Base-by-base conservation (phyloP, 768 basidiomycete species). In the Termitomyces sp. region DNA sequence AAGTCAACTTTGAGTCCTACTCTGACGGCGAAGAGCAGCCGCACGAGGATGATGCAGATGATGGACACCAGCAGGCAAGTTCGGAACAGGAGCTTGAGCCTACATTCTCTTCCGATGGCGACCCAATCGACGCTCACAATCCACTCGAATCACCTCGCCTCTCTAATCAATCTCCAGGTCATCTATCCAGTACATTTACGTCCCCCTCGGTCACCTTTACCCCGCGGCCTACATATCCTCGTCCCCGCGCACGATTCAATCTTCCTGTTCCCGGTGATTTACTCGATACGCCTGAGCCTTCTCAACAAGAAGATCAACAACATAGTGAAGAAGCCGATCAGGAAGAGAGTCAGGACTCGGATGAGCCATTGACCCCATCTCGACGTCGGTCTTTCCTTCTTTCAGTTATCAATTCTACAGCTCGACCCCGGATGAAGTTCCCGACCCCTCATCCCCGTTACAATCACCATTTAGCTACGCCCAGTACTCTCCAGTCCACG, bases 351-450 rank as follows among this genome's bases (percentile, higher is more conserved):
- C 44, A 69, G 11, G 67, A 73, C 45, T 73, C 70, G 2, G 77
- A 75, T 16, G 70, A 85, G 44, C 81, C 81, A 3, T 71, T 86
- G 46, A 94, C 91, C 2, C 92, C 91, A 2, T 84, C 87, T 13
- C 87, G 89, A 62, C 86, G 90, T 44, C 85, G 86, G 16, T 92
- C 90, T 1, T 94, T 95, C 76, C 82, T 95, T 13, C 82, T 95
- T 42, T 87, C 86, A 9, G 89, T 94, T 8, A 90, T 95, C 69
- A 89, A 92, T 68, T 92, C 92, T 6, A 91, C 88, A 1, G 78
- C 89, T 4, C 86, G 91, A 36, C 91, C 92, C 0, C 83, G 88
- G 9, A 78, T 93, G 69, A 81, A 83, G 68, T 72, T 83, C 66
- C 79, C 84, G 22, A 86, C 91, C 15, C 85, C 90, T 42, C 82